A percentile compares a stretch with the other conserved stretches of the same genome.
Evolutionary conservation across 169 alveolate species (phyloP).

Genomic region (Amoebophrya sp.): DNA sequence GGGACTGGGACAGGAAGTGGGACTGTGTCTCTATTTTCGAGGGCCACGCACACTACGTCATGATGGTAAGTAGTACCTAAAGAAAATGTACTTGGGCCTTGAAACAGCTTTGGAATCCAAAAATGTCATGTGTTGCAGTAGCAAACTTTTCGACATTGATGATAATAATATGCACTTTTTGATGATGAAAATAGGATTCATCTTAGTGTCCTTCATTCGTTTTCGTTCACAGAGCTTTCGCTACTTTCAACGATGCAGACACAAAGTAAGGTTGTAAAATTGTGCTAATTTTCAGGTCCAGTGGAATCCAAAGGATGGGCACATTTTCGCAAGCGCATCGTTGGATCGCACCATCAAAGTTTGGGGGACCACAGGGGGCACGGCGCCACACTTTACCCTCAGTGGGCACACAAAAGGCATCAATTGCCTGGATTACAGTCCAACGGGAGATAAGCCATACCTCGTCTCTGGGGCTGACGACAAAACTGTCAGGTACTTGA

Average conservation of each 20-base stretch:
- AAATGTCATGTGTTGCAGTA: no score
- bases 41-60: conserved; percentile 95
- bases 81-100: no score
- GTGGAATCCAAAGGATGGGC: conserved; percentile 93
- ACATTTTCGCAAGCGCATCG: conserved; percentile 92
- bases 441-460: conserved; percentile 49
- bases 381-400: conserved; percentile 86
- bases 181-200: no score
- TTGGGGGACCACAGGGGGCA: conserved; percentile 76
- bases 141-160: no score
- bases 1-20: conserved; percentile 95
- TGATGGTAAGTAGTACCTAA: conserved; percentile 84
- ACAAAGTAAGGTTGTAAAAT: no score
- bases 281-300: no score
- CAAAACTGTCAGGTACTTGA: neutral
- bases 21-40: conserved; percentile 80
- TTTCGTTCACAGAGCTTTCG: no score
- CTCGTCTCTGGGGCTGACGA: conserved; percentile 38
- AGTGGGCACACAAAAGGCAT: conserved; percentile 97
- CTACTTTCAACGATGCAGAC: no score
- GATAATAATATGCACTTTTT: no score
- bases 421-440: conserved; percentile 86
- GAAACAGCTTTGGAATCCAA: no score
- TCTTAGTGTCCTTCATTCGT: no score
- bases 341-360: conserved; percentile 88